Evolutionary conservation across 306 rosid species (phyloP), one percentile per base, ranked within the genome.

Genomic region (Begonia loranthoides): DNA sequence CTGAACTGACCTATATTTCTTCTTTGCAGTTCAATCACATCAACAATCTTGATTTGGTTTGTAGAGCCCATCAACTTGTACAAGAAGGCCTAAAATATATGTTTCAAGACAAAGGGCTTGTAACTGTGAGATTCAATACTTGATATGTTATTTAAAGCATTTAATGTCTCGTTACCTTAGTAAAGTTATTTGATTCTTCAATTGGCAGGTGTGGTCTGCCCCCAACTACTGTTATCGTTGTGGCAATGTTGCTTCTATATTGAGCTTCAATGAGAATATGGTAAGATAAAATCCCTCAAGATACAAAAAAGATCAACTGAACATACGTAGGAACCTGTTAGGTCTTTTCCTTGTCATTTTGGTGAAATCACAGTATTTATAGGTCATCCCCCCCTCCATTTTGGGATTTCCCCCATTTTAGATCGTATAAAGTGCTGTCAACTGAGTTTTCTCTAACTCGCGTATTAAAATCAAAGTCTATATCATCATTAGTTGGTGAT

Each of bases 91-190:
- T 92, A 1, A 92, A 92, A 77, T 86, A 92, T 73, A 92, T 92
- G 96, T 92, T 92, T 73, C 99, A 83, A 75, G 99, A 92, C 69
- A 92, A 92, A 76, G 99, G 99, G 75, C 86, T 92, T 46, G 99
- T 92, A 68, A 92, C 99, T 47, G 99, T 92, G 73, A 79, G 93
- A 63, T 44, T 74, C 45, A 41, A 9, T 43, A 56, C 57, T 24
- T 17, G 2, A 45, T 44, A 33, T 45, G 34, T 47, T 64, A 19
- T 52, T 38, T 41, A 3, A 3, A 14, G 14, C 13, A 17, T 12
- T 11, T 21, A 45, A 49, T 17, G n/a, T 51, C 55, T 55, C 19
- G 24, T 17, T 49, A 47, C 56, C 45, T 58, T 43, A 45, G 39
- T 28, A 38, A 53, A 53, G 38, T 62, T 51, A 15, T 54, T 62